Evolutionary conservation across 2,329 filamentous ascomycete species (phyloP).

Genomic region (Aspergillus japonicus): DNA sequence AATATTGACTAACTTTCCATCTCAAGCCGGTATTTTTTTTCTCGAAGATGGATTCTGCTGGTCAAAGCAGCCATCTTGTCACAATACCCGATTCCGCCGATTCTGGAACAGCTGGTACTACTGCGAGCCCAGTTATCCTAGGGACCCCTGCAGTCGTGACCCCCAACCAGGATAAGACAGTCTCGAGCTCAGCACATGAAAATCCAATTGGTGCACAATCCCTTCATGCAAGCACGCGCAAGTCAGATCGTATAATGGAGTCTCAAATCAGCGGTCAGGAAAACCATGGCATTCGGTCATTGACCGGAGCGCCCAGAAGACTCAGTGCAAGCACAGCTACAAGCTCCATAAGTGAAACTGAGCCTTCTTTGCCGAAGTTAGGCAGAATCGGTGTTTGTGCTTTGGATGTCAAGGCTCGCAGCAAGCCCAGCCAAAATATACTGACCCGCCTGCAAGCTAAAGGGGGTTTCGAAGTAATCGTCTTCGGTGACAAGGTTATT

Average conservation of each 20-base stretch:
- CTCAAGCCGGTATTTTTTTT: background rate
- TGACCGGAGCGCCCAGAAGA: slow-evolving; percentile 69
- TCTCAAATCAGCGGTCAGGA: background rate
- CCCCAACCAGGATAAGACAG: background rate
- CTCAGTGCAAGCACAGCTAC: slow-evolving; percentile 80
- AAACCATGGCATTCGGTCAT: slow-evolving; percentile 46
- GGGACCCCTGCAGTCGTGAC: background rate
- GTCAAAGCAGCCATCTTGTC: background rate
- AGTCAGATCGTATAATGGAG: background rate
- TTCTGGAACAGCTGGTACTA: background rate
- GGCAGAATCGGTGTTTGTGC: slow-evolving; percentile 89
- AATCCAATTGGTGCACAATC: background rate
- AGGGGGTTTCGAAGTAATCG: slow-evolving; percentile 90
- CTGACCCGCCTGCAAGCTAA: slow-evolving; percentile 87
- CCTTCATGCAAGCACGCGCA: background rate
- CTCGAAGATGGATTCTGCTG: background rate
- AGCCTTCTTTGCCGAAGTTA: slow-evolving; percentile 49
- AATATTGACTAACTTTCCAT: background rate
- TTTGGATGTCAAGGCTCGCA: slow-evolving; percentile 90
- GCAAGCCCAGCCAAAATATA: slow-evolving; percentile 95
- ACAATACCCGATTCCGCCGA: background rate
- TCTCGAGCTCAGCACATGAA: background rate
- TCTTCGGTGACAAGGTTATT: slow-evolving; percentile 98
- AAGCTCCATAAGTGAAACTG: slow-evolving; percentile 69
- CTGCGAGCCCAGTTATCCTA: background rate